Evolutionary conservation across 2,329 filamentous ascomycete genomes (phyloP).

Genomic region (Paradendryphiella salina): DNA sequence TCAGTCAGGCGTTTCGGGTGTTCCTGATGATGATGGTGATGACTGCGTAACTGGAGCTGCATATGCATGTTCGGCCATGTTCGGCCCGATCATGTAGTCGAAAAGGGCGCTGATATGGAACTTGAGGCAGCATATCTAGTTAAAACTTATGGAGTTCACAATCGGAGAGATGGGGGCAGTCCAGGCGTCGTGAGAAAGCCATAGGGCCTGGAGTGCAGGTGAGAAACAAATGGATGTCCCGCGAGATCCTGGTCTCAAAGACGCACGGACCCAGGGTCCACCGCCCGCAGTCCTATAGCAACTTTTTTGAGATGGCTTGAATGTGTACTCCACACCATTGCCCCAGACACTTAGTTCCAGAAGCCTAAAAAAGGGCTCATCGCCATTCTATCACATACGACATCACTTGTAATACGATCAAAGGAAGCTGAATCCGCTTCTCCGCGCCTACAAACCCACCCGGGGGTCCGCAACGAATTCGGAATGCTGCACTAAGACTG

Average conservation of each 20-base stretch:
- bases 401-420: constrained; percentile 2
- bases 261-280: constrained; percentile 14
- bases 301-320: constrained; percentile 17
- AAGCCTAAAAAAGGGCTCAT: not conserved
- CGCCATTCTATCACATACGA: not conserved
- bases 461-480: constrained; percentile 24
- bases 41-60: not conserved
- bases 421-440: not conserved
- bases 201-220: not conserved
- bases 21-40: not conserved
- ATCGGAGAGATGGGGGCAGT: too few species aligned
- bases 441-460: not conserved
- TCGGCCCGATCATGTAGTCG: not conserved
- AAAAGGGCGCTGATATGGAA: not conserved
- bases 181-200: not conserved
- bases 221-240: not conserved
- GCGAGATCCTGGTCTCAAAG: not conserved
- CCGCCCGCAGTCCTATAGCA: constrained; percentile 14
- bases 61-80: not conserved
- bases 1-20: not conserved
- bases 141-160: too few species aligned
- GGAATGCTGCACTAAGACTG: constrained; percentile 29
- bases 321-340: constrained; percentile 14
- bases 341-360: not conserved
- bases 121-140: not conserved